These are phyloP conservation scores for Scheffersomyces illinoinensis DNA, from an alignment of 1,139 yeast genomes.

Conservation along the genomic window DNA sequence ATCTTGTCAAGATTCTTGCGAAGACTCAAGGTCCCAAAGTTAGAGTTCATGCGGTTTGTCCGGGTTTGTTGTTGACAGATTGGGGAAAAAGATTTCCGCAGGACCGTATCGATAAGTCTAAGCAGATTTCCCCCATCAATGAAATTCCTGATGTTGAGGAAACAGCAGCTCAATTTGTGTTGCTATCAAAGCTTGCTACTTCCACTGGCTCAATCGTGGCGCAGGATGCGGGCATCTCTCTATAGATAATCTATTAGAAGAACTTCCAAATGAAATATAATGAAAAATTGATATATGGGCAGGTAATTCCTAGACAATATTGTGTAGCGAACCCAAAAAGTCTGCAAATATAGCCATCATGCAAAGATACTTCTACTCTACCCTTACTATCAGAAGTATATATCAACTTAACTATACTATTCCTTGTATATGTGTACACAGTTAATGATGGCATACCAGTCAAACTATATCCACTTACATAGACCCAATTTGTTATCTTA, in stretches of 20 bases:
- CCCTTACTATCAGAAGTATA: too few relatives aligned
- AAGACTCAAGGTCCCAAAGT: constrained; percentile 35
- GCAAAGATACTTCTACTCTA: too few relatives aligned
- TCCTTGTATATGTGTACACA: too few relatives aligned
- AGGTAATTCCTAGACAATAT: too few relatives aligned
- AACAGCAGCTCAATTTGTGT: constrained; percentile 30
- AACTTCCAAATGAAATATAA: neutral
- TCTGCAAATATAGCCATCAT: too few relatives aligned
- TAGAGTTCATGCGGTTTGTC: constrained; percentile 38
- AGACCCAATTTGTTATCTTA: neutral
- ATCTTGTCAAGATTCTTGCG: constrained; percentile 34
- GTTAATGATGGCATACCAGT: too few relatives aligned
- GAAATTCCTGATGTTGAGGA: constrained; percentile 29
- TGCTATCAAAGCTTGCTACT: constrained; percentile 27
- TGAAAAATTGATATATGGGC: too few relatives aligned
- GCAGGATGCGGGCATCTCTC: constrained; percentile 28
- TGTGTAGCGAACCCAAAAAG: too few relatives aligned
- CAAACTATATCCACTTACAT: neutral
- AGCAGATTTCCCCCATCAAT: constrained; percentile 25
- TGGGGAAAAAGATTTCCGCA: constrained; percentile 37
- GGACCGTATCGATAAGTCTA: constrained; percentile 21
- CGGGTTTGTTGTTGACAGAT: constrained; percentile 40
- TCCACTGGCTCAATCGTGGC: constrained; percentile 33
- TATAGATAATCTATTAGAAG: constrained; percentile 5
- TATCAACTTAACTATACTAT: too few relatives aligned